These are phyloP conservation scores for Kodamaea suecica DNA, from an alignment of 1,139 yeast species.

Conservation along the genomic window DNA sequence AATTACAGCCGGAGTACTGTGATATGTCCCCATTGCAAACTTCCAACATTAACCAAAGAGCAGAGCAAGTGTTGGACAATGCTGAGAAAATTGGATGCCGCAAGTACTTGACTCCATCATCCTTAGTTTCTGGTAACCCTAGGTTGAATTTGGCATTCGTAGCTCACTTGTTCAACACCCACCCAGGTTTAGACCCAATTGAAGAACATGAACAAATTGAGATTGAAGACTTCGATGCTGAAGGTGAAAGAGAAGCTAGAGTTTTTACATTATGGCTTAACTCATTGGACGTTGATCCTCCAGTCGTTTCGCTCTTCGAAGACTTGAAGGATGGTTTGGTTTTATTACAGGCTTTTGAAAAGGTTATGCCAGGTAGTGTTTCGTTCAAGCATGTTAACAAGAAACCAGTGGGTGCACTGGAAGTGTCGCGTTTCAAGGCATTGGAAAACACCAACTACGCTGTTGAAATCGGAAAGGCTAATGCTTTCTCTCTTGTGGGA, in stretches of 20 bases:
- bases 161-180: slow-evolving; percentile 92
- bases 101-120: slow-evolving; percentile 89
- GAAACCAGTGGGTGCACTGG: slow-evolving; percentile 67
- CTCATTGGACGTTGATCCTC: slow-evolving; percentile 93
- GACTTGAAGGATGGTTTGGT: slow-evolving; percentile 93
- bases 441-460: slow-evolving; percentile 95
- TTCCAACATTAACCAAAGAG: slow-evolving; percentile 69
- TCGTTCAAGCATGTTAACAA: slow-evolving; percentile 79
- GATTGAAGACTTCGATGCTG: slow-evolving; percentile 95
- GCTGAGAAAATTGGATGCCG: slow-evolving; percentile 93
- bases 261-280: slow-evolving; percentile 97
- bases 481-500: slow-evolving; percentile 90
- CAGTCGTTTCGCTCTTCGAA: slow-evolving; percentile 86
- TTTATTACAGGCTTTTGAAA: slow-evolving; percentile 88
- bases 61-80: slow-evolving; percentile 77
- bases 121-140: slow-evolving; percentile 94
- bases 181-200: slow-evolving; percentile 95
- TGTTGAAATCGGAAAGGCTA: slow-evolving; percentile 91
- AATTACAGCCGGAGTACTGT: slow-evolving; percentile 81
- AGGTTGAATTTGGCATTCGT: slow-evolving; percentile 95
- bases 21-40: slow-evolving; percentile 79
- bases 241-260: slow-evolving; percentile 99
- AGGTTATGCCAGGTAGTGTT: slow-evolving; percentile 92
- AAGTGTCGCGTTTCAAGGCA: slow-evolving; percentile 87
- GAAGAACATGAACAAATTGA: slow-evolving; percentile 88